A percentile compares a stretch with the other conserved stretches of the same genome.
Conservation (phyloP, 306 rosid genomes). For the Malus asiatica region DNA sequence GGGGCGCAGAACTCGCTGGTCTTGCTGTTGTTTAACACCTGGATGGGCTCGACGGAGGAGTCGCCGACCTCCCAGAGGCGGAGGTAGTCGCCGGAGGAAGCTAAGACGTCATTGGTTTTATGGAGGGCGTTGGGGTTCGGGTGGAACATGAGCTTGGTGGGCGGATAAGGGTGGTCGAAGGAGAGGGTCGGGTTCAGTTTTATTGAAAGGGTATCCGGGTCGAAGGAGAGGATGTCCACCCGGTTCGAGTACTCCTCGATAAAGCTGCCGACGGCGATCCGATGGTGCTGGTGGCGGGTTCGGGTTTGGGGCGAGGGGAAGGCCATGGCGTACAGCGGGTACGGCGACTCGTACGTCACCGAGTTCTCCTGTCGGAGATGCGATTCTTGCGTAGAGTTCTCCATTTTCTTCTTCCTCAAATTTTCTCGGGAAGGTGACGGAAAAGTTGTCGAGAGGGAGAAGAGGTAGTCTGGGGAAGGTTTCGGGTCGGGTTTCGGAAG, state of each 20-base stretch:
- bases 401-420: constrained; percentile 29
- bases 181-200: constrained; percentile 58
- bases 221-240: constrained; percentile 74
- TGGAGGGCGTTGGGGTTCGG: constrained; percentile 42
- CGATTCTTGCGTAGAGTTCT: constrained; percentile 60
- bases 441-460: neutral
- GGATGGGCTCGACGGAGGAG: constrained; percentile 48
- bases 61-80: constrained; percentile 93
- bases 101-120: constrained; percentile 54
- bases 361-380: constrained; percentile 51
- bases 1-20: constrained; percentile 91
- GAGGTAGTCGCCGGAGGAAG: constrained; percentile 94
- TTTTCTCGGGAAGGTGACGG: constrained; percentile 2
- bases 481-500: neutral
- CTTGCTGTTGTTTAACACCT: constrained; percentile 78
- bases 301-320: constrained; percentile 41
- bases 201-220: constrained; percentile 52
- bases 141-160: constrained; percentile 95
- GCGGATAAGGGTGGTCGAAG: constrained; percentile 93
- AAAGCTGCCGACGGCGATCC: constrained; percentile 84
- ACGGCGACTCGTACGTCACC: constrained; percentile 65
- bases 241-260: constrained; percentile 77
- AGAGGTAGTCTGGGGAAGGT: neutral
- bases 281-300: constrained; percentile 15
- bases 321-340: constrained; percentile 72